Percentiles rank a stretch among this genome's conserved stretches.
These are phyloP conservation scores for Wickerhamiella qilinensis DNA, from an alignment of 805 yeast species.

Conservation along the genomic window DNA sequence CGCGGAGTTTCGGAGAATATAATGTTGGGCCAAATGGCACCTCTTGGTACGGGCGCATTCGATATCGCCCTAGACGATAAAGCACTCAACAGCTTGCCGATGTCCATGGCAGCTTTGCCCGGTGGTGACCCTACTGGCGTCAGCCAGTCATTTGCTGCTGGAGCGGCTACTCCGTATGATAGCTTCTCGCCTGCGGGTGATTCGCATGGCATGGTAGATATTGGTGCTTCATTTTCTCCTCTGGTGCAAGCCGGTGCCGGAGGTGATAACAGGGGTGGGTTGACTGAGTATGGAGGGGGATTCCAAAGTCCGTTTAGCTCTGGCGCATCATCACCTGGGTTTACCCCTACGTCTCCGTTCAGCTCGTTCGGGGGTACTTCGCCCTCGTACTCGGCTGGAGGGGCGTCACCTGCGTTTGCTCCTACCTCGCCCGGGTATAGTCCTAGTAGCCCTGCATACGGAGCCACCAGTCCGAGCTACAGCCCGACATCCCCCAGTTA, in stretches of 20 bases:
- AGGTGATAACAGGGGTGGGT: slow-evolving; percentile 63
- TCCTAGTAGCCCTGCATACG: slow-evolving; percentile 55
- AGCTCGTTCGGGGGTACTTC: slow-evolving; percentile 47
- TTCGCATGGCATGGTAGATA: slow-evolving; percentile 30
- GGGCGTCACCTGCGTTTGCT: slow-evolving; percentile 53
- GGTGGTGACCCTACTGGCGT: slow-evolving; percentile 26
- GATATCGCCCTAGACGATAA: slow-evolving; percentile 90
- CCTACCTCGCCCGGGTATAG: slow-evolving; percentile 58
- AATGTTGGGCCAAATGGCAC: slow-evolving; percentile 95
- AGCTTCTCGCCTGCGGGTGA: slow-evolving; percentile 34
- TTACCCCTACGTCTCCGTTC: slow-evolving; percentile 60
- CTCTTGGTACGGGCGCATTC: slow-evolving; percentile 96
- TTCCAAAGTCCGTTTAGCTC: slow-evolving; percentile 36
- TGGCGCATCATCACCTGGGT: slow-evolving; percentile 43
- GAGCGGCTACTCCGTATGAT: slow-evolving; percentile 87
- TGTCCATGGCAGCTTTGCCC: slow-evolving; percentile 25
- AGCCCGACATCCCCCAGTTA: slow-evolving; percentile 61
- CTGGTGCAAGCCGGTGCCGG: slow-evolving; percentile 72
- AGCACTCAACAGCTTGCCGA: slow-evolving; percentile 51
- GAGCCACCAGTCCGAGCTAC: slow-evolving; percentile 56
- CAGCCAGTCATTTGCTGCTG: slow-evolving; percentile 27
- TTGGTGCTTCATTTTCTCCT: slow-evolving; percentile 71
- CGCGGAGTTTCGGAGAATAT: slow-evolving; percentile 97
- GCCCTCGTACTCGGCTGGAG: slow-evolving; percentile 52
- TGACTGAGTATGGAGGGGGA: slow-evolving; percentile 76